A percentile compares a stretch with the other conserved stretches of the same genome.
Conservation (phyloP, 805 yeast genomes). For the Pachysolen tannophilus region DNA sequence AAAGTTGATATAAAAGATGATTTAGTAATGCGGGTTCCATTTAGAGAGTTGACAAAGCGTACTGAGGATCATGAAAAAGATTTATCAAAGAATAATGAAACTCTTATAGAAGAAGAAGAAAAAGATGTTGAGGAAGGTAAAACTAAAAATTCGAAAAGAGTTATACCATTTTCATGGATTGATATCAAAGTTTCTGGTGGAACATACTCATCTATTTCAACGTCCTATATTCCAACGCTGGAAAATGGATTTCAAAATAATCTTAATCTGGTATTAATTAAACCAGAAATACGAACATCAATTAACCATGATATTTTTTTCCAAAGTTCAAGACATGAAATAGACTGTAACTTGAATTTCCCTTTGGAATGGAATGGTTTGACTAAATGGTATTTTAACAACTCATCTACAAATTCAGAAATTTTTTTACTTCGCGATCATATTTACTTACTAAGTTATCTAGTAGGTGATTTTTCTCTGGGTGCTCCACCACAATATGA, state of each 20-base stretch:
- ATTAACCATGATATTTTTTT: conserved; percentile 82
- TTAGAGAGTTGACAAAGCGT: conserved; percentile 80
- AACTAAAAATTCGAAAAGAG: conserved; percentile 24
- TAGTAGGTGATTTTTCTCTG: conserved; percentile 66
- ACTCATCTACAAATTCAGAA: conserved; percentile 42
- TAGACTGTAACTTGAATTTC: conserved; percentile 52
- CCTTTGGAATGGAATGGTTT: conserved; percentile 83
- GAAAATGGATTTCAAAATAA: conserved; percentile 47
- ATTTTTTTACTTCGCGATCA: conserved; percentile 79
- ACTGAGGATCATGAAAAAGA: too few relatives aligned
- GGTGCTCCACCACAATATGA: conserved; percentile 71
- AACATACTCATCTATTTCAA: conserved; percentile 37
- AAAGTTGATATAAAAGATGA: conserved; percentile 57
- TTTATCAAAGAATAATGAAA: conserved; percentile 19
- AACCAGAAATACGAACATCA: conserved; percentile 67
- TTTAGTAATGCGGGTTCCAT: conserved; percentile 65
- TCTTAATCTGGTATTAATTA: conserved; percentile 35
- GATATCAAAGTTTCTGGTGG: conserved; percentile 56
- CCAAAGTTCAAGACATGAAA: conserved; percentile 46
- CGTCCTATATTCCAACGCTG: conserved; percentile 44
- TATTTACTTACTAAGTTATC: conserved; percentile 60
- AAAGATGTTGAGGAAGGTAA: conserved; percentile 1
- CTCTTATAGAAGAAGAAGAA: conserved; percentile 9
- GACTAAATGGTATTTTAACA: conserved; percentile 58
- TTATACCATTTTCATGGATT: conserved; percentile 80